Evolutionary conservation across 495 filamentous ascomycete species (phyloP).

Genomic region (Penicillium steckii): DNA sequence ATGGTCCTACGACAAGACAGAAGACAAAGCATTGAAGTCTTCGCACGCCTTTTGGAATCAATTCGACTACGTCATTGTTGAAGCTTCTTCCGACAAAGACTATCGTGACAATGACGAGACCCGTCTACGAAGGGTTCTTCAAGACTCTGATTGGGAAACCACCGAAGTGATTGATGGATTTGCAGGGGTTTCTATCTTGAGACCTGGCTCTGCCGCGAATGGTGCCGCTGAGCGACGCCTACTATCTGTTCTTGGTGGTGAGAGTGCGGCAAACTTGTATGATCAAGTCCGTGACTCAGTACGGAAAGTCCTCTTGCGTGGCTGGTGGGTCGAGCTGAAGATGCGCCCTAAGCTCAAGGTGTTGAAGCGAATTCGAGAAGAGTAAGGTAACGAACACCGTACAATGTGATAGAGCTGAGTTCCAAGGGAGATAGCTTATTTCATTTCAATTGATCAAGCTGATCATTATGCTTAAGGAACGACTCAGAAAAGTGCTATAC

Average conservation of each 20-base stretch:
- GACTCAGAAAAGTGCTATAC: too few species aligned
- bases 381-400: too few species aligned
- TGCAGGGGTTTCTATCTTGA: constrained; percentile 64
- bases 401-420: too few species aligned
- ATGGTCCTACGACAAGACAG: constrained; percentile 59
- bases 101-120: constrained; percentile 19
- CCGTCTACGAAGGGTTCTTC: constrained; percentile 9
- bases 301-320: constrained; percentile 25
- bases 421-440: too few species aligned
- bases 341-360: constrained; percentile 41
- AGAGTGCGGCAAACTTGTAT: constrained; percentile 21
- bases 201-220: constrained; percentile 44
- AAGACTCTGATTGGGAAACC: constrained; percentile 60
- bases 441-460: too few species aligned
- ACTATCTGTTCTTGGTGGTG: constrained; percentile 21
- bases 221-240: constrained; percentile 32
- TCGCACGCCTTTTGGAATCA: constrained; percentile 70
- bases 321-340: constrained; percentile 45
- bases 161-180: constrained; percentile 68
- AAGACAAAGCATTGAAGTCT: constrained; percentile 49
- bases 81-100: constrained; percentile 47
- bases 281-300: constrained; percentile 19
- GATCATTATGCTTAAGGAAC: too few species aligned
- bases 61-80: constrained; percentile 80
- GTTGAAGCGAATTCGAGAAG: constrained; percentile 20